Conservation (phyloP, 2,329 filamentous ascomycete genomes). For the Diaporthe capsici region DNA sequence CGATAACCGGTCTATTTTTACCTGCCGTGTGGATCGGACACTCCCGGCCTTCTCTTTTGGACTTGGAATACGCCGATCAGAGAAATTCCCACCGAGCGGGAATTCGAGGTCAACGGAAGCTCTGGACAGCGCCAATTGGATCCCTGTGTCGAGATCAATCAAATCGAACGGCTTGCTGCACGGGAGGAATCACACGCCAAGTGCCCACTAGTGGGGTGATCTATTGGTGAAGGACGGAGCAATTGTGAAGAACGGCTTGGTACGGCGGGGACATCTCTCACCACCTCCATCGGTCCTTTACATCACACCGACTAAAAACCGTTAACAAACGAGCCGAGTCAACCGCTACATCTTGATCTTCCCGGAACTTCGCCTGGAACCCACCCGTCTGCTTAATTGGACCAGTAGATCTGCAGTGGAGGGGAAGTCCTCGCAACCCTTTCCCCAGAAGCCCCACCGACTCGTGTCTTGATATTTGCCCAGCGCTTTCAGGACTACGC, state of each 20-base stretch:
- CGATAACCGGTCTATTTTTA: slow-evolving; percentile 28
- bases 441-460: slow-evolving; percentile 32
- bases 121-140: background rate
- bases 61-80: slow-evolving; percentile 18
- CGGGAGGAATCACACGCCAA: slow-evolving; percentile 40
- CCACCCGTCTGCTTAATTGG: slow-evolving; percentile 33
- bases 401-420: slow-evolving; percentile 19
- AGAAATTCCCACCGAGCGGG: background rate
- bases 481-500: slow-evolving; percentile 27
- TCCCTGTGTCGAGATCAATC: background rate
- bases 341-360: slow-evolving; percentile 18
- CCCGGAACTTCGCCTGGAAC: slow-evolving; percentile 20
- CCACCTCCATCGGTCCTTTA: slow-evolving; percentile 36
- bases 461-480: slow-evolving; percentile 34
- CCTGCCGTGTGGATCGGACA: slow-evolving; percentile 21
- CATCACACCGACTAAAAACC: slow-evolving; percentile 38
- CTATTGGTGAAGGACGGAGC: slow-evolving; percentile 35
- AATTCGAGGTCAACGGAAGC: background rate
- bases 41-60: slow-evolving; percentile 21
- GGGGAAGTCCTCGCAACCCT: slow-evolving; percentile 12
- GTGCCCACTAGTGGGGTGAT: slow-evolving; percentile 36
- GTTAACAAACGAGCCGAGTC: slow-evolving; percentile 19
- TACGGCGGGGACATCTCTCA: slow-evolving; percentile 37
- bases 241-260: slow-evolving; percentile 33
- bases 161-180: slow-evolving; percentile 26